phyloP scores from a whole-genome alignment of 768 basidiomycete species.

The Stropharia rugosoannulata region DNA sequence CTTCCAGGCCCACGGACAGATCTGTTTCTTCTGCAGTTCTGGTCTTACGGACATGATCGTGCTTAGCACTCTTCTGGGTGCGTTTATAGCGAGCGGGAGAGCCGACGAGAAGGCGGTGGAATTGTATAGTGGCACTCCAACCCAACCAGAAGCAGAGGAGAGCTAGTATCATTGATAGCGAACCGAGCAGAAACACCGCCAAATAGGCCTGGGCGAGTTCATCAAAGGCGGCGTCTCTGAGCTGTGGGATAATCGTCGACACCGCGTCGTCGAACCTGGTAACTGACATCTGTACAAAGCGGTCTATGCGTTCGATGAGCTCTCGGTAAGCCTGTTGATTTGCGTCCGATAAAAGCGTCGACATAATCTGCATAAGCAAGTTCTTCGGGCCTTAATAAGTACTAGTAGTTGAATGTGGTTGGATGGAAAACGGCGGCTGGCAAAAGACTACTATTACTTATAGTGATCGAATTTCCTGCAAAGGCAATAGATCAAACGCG shows the following conservation, averaged over 20 bases:
- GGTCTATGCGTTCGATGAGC: too few species aligned
- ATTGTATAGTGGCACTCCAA: not conserved
- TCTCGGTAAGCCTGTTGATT: too few species aligned
- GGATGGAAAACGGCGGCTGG: too few species aligned
- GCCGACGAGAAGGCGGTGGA: not conserved
- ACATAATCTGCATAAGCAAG: too few species aligned
- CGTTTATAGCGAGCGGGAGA: not conserved
- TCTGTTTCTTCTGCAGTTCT: not conserved
- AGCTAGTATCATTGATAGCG: not conserved
- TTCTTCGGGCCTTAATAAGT: too few species aligned
- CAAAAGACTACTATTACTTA: not conserved
- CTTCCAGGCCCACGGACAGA: too few species aligned
- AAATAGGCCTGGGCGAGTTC: not conserved
- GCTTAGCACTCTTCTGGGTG: not conserved
- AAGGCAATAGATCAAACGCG: not conserved
- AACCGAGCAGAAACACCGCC: not conserved
- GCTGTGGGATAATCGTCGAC: too few species aligned
- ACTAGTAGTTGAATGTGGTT: too few species aligned
- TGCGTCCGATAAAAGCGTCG: too few species aligned
- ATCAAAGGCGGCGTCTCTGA: too few species aligned
- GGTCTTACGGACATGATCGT: not conserved
- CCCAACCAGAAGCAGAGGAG: not conserved
- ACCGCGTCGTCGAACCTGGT: too few species aligned
- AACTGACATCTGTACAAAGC: too few species aligned
- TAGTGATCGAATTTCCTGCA: not conserved